phyloP scores from a whole-genome alignment of 2,329 filamentous ascomycete genomes.

The Capronia coronata region DNA sequence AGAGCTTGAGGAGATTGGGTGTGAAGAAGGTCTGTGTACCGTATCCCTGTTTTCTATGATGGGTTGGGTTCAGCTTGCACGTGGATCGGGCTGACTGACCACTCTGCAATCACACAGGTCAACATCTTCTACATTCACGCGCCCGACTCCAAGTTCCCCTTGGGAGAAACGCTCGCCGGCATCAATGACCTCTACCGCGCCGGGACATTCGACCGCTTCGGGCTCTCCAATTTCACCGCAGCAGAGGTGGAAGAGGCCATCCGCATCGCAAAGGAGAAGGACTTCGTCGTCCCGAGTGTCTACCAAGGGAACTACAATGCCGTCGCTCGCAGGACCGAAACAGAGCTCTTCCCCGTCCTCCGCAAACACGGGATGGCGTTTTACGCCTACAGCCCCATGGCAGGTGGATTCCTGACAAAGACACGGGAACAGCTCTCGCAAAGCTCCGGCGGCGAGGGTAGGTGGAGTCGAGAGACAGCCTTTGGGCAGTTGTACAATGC shows the following conservation, averaged over 20 bases:
- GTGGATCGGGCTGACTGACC: too few species aligned
- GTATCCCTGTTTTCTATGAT: too few species aligned
- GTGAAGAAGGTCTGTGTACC: too few species aligned
- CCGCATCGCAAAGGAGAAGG: slow-evolving; percentile 32
- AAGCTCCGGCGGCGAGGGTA: too few species aligned
- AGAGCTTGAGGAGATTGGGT: too few species aligned
- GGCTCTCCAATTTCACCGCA: slow-evolving; percentile 36
- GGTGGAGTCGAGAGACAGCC: too few species aligned
- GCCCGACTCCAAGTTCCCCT: slow-evolving; percentile 32
- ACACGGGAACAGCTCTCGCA: slow-evolving; percentile 31
- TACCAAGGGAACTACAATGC: slow-evolving; percentile 41
- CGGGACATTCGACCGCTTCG: slow-evolving; percentile 34
- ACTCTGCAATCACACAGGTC: too few species aligned
- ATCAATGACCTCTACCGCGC: slow-evolving; percentile 32
- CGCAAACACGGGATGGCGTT: slow-evolving; percentile 32
- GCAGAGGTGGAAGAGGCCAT: slow-evolving; percentile 32
- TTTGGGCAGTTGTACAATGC: too few species aligned
- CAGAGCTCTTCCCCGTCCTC: slow-evolving; percentile 34
- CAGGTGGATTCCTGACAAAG: slow-evolving; percentile 36
- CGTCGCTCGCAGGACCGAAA: slow-evolving; percentile 34
- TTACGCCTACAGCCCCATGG: slow-evolving; percentile 30
- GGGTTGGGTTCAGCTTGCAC: too few species aligned
- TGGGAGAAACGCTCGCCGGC: slow-evolving; percentile 35
- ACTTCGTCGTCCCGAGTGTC: slow-evolving; percentile 34
- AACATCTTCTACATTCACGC: slow-evolving; percentile 36